Percentiles rank a stretch among this genome's conserved stretches.
These are phyloP conservation scores for Citrus sinensis DNA, from an alignment of 345 rosid genomes.

Conservation along the genomic window DNA sequence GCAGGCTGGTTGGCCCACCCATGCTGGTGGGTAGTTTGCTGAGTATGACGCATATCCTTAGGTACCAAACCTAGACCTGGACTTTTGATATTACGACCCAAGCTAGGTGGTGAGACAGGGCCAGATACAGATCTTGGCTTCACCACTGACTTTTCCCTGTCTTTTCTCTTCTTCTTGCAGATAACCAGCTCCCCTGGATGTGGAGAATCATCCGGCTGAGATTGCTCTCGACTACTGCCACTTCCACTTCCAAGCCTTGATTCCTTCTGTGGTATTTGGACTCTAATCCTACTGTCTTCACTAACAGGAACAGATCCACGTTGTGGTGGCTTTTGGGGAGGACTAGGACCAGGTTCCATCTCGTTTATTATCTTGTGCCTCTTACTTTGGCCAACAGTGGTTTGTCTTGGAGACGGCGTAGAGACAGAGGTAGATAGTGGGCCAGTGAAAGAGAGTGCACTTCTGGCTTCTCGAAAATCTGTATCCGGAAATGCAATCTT, in stretches of 20 bases:
- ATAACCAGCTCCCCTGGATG: slow-evolving; percentile 95
- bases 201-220: slow-evolving; percentile 66
- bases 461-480: slow-evolving; percentile 81
- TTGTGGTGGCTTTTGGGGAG: slow-evolving; percentile 52
- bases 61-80: slow-evolving; percentile 46
- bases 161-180: slow-evolving; percentile 99
- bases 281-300: slow-evolving; percentile 74
- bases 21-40: slow-evolving; percentile 52
- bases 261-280: slow-evolving; percentile 65
- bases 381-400: slow-evolving; percentile 54
- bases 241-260: slow-evolving; percentile 56
- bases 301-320: slow-evolving; percentile 33
- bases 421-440: slow-evolving; percentile 48
- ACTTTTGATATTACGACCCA: slow-evolving; percentile 59
- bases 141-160: slow-evolving; percentile 69
- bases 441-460: slow-evolving; percentile 60
- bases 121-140: slow-evolving; percentile 67
- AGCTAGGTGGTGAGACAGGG: slow-evolving; percentile 76
- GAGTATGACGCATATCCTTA: slow-evolving; percentile 52
- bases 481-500: slow-evolving; percentile 89
- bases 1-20: slow-evolving; percentile 67
- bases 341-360: slow-evolving; percentile 51
- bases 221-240: slow-evolving; percentile 43
- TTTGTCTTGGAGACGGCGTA: slow-evolving; percentile 52
- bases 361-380: slow-evolving; percentile 55